Evolutionary conservation across 2,329 filamentous ascomycete species (phyloP), one percentile per base, ranked within the genome.

Genomic region (Teratosphaeria epicoccoides): DNA sequence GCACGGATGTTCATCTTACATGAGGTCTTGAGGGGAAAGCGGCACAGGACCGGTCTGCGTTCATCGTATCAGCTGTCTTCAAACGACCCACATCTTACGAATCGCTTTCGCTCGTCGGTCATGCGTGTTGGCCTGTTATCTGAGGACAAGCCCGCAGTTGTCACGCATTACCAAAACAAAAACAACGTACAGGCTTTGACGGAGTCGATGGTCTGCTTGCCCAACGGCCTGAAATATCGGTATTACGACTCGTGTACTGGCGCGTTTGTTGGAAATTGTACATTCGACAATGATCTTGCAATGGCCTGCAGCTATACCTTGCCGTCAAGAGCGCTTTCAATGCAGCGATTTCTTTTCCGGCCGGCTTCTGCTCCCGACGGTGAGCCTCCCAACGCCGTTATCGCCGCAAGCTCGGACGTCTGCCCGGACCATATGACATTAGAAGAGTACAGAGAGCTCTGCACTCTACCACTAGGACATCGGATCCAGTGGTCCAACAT

Each of bases 371-470:
- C 29, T 0, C 50, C 56, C 4, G 49, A 59, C 53, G 58, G 60
- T 1, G 10, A 37, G 22, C 5, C 53, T 14, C 59, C 58, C 0
- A 65, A 63, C 43, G 26, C 20, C 2, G 57, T 59, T 4, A 64
- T 80, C 28, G 33, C 33, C 7, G 75, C 79, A 0, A 77, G 67
- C 11, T 75, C 78, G 26, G 63, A 68, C 0, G 63, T 63, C 1
- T 80, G 79, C 45, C 77, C 80, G 0, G 40, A 65, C 0, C 66
- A 68, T 0, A 51, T 79, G 24, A 73, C 72, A 1, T 47, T 71
- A 0, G 74, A 80, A 12, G 81, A 83, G 50, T 82, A 73, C 46
- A 68, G 71, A 23, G 72, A 79, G 0, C 75, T 76, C 48, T 75
- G 80, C 52, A 68, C 64, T 0, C 62, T 81, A 0, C 58, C 78